Evolutionary conservation across 2,329 filamentous ascomycete species (phyloP), one percentile per base, ranked within the genome.

Genomic region (Grosmannia serpens): DNA sequence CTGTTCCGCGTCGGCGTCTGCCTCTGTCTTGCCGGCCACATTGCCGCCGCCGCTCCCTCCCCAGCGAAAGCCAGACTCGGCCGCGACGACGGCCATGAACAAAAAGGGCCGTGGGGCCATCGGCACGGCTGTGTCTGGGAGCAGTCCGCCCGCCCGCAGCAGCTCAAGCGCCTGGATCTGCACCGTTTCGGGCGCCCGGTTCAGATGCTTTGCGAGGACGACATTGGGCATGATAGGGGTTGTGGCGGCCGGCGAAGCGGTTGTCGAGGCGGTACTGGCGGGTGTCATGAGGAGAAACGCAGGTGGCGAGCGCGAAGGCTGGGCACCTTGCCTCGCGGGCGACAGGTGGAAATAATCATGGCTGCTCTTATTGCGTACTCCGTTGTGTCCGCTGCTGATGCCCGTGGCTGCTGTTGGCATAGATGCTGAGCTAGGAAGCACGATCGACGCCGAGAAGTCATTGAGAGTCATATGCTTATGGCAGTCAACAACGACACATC

Each of bases 121-220:
- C 65, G 95, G 84, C 51, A 90, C 82, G 24, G 85, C 83, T 1
- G 84, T 88, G 62, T 85, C 83, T 3, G 87, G 91, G 67, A 87
- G 88, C 66, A 95, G 84, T 61, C 89, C 84, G 60, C 83, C 85
- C 0, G 86, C 88, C 57, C 89, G 86, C 58, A 97, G 83, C 11
- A 97, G 82, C 79, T 95, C 76, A 29, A 84, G 72, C 2, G 75
- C 87, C 70, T 96, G 91, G 51, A 94, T 85, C 72, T 99, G 94
- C 13, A 97, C 84, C 57, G 83, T 80, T 41, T 83, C 78, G n/a
- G 81, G 80, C 0, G 89, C 87, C 56, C 75, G 74, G 68, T 96
- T 84, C 56, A 97, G 82, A 68, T 95, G 84, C 64, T 85, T 87
- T 2, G 88, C 89, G 56, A 99, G 80, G 26, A 97, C 77, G 13